These are phyloP conservation scores for Glycyrrhiza uralensis DNA, from an alignment of 306 rosid species.

Conservation along the genomic window DNA sequence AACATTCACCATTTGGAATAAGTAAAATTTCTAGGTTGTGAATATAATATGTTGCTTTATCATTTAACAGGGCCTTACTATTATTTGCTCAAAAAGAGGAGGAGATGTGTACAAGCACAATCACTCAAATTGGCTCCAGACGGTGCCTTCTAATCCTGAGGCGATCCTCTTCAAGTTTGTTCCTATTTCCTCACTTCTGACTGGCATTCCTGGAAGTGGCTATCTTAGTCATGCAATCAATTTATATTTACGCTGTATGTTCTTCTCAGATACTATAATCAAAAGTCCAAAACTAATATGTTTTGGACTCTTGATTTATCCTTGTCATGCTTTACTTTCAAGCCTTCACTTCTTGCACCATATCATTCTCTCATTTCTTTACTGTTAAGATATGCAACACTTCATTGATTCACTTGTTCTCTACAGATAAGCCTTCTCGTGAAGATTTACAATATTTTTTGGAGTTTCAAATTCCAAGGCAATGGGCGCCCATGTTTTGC, in stretches of 20 bases:
- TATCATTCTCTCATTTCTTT: background rate
- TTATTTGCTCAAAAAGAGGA: conserved; percentile 83
- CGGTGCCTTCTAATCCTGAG: conserved; percentile 88
- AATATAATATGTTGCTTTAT: conserved; percentile 21
- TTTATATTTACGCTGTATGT: conserved; percentile 91
- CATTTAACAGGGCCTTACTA: conserved; percentile 76
- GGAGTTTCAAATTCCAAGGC: conserved; percentile 98
- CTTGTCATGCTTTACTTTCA: background rate
- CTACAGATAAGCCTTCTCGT: conserved; percentile 77
- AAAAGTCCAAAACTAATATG: background rate
- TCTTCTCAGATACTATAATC: conserved; percentile 5
- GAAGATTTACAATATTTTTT: conserved; percentile 82
- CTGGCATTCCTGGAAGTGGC: conserved; percentile 96
- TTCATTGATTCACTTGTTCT: conserved; percentile 25
- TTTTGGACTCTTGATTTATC: background rate
- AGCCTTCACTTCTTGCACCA: conserved; percentile 7
- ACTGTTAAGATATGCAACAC: background rate
- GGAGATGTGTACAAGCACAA: conserved; percentile 71
- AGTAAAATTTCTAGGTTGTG: conserved; percentile 8
- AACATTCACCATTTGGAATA: conserved; percentile 21
- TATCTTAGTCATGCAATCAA: conserved; percentile 97
- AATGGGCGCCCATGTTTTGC: conserved; percentile 97
- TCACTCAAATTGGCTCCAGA: conserved; percentile 93
- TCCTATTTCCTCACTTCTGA: conserved; percentile 86
- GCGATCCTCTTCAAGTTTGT: conserved; percentile 91